Evolutionary conservation across 2,329 filamentous ascomycete genomes (phyloP), one percentile per base, ranked within the genome.

Genomic region (Diaporthe destruens): DNA sequence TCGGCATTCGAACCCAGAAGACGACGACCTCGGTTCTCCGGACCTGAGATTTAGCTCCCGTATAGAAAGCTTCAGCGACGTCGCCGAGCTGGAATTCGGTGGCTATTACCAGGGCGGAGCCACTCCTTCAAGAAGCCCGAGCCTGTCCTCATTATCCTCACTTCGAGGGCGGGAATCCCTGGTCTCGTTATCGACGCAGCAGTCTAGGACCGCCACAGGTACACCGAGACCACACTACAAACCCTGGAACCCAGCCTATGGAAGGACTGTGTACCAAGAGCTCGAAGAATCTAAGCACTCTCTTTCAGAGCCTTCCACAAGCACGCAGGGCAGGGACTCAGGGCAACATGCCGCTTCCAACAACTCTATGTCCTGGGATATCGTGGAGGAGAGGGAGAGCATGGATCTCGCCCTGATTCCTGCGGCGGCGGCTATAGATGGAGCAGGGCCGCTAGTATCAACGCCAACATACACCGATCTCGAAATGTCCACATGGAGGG

Each of bases 41-140:
- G 18, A 34, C 32, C 14, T 29, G 2, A 68, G 18, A 14, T 49
- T 73, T 6, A 74, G 71, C 61, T 59, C 65, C 56, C 76, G 79
- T 20, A 80, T 80, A 63, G 78, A 79, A 20, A 78, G 75, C 42
- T 73, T 81, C 8, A 77, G 78, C 20, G 80, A 82, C 54, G 76
- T 82, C 34, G 73, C 76, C 54, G 78, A 80, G 72, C 77, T 77
- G 51, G 78, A 80, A 70, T 78, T 77, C 39, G 78, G 76, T 29
- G 76, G 74, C 44, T 98, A 95, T 78, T 89, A 90, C 71, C 90
- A 92, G 74, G 91, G 91, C 70, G 80, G 78, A 2, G 71, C 74
- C 61, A 63, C 72, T 23, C 61, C 72, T 12, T 51, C 56, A 9
- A 3, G 7, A 20, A n/a, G 32, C 12, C 34, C 44, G 5, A 47